These are phyloP conservation scores for Talaromyces sp. DNA, from an alignment of 2,329 filamentous ascomycete species.

Conservation along the genomic window DNA sequence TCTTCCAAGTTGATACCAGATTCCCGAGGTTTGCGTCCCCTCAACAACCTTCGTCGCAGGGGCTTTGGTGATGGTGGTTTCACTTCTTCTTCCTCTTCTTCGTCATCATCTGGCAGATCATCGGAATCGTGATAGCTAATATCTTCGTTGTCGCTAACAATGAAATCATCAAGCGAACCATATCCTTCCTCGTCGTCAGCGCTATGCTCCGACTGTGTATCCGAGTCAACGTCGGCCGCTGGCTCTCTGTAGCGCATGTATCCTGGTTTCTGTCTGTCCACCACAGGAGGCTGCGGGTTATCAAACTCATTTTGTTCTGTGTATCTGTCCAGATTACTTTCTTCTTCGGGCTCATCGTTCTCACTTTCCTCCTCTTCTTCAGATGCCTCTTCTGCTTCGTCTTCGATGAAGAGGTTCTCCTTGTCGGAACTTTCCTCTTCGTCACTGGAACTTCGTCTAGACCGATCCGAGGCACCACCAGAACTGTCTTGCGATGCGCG, in stretches of 20 bases:
- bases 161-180: constrained; percentile 35
- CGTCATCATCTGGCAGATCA: constrained; percentile 8
- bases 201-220: constrained; percentile 18
- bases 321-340: neutral
- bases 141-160: constrained; percentile 36
- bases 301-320: neutral
- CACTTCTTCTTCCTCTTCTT: constrained; percentile 13
- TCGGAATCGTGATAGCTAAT: constrained; percentile 27
- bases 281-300: constrained; percentile 5
- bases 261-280: neutral
- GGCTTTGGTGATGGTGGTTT: constrained; percentile 17
- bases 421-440: constrained; percentile 14
- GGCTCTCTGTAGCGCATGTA: constrained; percentile 8
- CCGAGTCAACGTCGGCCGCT: constrained; percentile 12
- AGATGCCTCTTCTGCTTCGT: constrained; percentile 11
- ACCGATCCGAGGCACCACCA: constrained; percentile 15
- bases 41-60: constrained; percentile 28
- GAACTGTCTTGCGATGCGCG: constrained; percentile 8
- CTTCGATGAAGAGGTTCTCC: constrained; percentile 11
- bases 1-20: constrained; percentile 5
- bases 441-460: constrained; percentile 14
- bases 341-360: constrained; percentile 15
- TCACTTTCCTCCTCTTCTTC: constrained; percentile 12
- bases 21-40: constrained; percentile 24
- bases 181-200: constrained; percentile 23